Conservation (phyloP, 257 asterid genomes). For the Solanum gracilifrons region DNA sequence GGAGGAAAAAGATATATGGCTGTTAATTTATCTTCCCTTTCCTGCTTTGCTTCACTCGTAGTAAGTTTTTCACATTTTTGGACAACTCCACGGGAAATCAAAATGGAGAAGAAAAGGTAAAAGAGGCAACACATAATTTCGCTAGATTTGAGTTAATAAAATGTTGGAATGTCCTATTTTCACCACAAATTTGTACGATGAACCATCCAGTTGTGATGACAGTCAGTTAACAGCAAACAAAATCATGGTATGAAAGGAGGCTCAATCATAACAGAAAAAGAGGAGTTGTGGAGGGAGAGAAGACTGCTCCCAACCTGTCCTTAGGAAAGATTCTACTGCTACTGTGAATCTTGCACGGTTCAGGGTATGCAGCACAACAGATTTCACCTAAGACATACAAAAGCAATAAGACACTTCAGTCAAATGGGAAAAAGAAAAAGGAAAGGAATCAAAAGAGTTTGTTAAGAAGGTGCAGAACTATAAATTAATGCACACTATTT, state of each 20-base stretch:
- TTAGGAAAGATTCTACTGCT: conserved; percentile 88
- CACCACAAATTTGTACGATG: neutral
- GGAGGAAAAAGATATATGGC: neutral
- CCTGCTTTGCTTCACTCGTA: neutral
- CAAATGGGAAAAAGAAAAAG: neutral
- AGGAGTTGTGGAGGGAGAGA: neutral
- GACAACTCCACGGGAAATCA: neutral
- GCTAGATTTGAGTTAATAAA: neutral
- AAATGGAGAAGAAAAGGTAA: neutral
- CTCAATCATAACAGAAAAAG: neutral
- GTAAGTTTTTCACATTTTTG: neutral
- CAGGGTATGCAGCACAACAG: conserved; percentile 86
- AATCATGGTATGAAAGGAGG: neutral
- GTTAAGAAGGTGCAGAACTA: neutral
- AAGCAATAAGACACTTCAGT: neutral
- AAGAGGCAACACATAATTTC: neutral
- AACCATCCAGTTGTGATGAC: neutral
- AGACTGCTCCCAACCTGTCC: conserved; percentile 44
- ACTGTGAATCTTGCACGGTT: conserved; percentile 95
- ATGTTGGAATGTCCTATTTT: neutral
- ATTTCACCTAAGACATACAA: conserved; percentile 53
- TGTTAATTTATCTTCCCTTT: neutral
- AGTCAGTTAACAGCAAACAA: neutral
- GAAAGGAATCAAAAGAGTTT: neutral
- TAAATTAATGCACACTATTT: conserved; percentile 5